Evolutionary conservation across 192 early-diverging fungal genomes (phyloP).

Genomic region (Phycomyces nitens): DNA sequence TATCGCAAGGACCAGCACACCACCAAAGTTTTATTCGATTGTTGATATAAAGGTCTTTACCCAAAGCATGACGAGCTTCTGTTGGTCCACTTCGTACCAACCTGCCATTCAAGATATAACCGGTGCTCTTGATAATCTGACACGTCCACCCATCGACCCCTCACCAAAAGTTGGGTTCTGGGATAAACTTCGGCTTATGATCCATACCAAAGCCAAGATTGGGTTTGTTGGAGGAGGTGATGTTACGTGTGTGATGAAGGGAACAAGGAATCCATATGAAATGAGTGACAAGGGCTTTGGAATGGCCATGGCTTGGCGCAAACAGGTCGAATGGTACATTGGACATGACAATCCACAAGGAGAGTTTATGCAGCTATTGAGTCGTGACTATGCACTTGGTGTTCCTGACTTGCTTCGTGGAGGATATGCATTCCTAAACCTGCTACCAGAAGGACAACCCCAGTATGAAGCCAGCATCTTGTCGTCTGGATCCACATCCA

Average conservation of each 20-base stretch:
- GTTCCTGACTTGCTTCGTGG: constrained; percentile 41
- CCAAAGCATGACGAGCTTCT: constrained; percentile 9
- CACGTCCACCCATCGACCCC: constrained; percentile 40
- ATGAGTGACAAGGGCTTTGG: constrained; percentile 37
- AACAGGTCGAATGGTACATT: constrained; percentile 30
- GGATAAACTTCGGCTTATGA: constrained; percentile 43
- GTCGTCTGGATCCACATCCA: not conserved
- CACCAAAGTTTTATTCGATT: constrained; percentile 42
- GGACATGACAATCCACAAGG: constrained; percentile 37
- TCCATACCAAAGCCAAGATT: constrained; percentile 36
- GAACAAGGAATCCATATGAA: constrained; percentile 40
- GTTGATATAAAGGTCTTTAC: constrained; percentile 36
- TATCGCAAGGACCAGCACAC: constrained; percentile 31
- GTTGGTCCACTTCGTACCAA: constrained; percentile 40
- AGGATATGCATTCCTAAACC: constrained; percentile 22
- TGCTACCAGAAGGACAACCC: constrained; percentile 8
- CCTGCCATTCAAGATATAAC: constrained; percentile 39
- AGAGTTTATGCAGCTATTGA: constrained; percentile 42
- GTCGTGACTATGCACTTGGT: constrained; percentile 36
- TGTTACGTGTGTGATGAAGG: constrained; percentile 36
- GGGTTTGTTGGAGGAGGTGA: constrained; percentile 35
- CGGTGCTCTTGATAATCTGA: constrained; percentile 33
- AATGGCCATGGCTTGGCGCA: constrained; percentile 35
- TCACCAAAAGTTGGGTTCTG: constrained; percentile 40
- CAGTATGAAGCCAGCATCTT: not conserved